Evolutionary conservation across 2,329 filamentous ascomycete species (phyloP).

Genomic region (Penicillium sp.): DNA sequence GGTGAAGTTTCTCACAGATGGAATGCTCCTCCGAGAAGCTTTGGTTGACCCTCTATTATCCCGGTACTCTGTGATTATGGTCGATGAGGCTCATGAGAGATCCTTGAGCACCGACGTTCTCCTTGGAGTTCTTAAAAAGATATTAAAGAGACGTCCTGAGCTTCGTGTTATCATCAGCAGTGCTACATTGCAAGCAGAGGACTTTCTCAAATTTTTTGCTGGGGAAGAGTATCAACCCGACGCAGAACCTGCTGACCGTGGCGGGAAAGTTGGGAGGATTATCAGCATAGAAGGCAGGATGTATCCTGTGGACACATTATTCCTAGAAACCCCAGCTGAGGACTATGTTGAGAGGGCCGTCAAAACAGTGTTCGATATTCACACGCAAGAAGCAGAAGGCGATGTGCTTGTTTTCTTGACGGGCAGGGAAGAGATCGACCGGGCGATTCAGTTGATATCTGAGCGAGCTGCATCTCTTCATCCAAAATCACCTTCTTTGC

Average conservation of each 20-base stretch:
- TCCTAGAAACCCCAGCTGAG: conserved; percentile 73
- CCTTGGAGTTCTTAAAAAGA: conserved; percentile 87
- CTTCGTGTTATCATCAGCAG: conserved; percentile 88
- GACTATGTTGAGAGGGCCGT: conserved; percentile 85
- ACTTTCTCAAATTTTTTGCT: conserved; percentile 77
- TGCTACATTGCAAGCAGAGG: conserved; percentile 86
- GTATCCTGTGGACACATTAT: conserved; percentile 85
- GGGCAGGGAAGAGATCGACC: conserved; percentile 89
- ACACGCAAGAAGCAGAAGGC: conserved; percentile 74
- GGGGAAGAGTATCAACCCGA: conserved; percentile 43
- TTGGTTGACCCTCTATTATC: conserved; percentile 88
- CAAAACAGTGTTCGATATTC: conserved; percentile 83
- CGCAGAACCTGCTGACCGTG: conserved; percentile 33
- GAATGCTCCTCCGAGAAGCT: conserved; percentile 84
- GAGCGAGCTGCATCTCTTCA: conserved; percentile 68
- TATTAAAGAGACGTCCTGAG: conserved; percentile 74
- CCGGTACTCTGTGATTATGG: conserved; percentile 93
- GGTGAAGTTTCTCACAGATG: conserved; percentile 96
- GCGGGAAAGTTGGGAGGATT: conserved; percentile 60
- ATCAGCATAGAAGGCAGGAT: conserved; percentile 84
- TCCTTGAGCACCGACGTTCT: conserved; percentile 91
- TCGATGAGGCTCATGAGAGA: conserved; percentile 94
- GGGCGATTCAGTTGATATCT: conserved; percentile 72
- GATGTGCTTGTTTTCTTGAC: conserved; percentile 92
- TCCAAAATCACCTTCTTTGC: conserved; percentile 59